Conservation (phyloP, 2,329 filamentous ascomycete species). For the Lomentospora prolificans region DNA sequence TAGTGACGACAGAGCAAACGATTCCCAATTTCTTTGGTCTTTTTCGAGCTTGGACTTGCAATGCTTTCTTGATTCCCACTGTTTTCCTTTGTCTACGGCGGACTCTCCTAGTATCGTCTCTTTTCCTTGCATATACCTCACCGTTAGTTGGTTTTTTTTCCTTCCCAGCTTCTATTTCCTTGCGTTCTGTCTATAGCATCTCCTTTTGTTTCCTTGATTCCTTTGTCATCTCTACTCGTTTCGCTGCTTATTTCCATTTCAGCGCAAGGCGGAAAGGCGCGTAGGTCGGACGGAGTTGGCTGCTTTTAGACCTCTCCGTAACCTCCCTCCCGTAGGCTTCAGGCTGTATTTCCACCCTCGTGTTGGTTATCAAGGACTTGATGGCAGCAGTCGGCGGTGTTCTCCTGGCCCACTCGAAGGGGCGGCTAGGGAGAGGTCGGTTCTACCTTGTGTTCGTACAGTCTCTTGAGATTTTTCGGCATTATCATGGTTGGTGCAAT, state of each 20-base stretch:
- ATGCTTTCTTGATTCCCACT: not conserved
- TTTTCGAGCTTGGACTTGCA: slow-evolving; percentile 18
- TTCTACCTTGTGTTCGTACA: slow-evolving; percentile 6
- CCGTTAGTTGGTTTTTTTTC: slow-evolving; percentile 8
- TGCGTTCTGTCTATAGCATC: not conserved
- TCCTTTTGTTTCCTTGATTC: slow-evolving; percentile 1
- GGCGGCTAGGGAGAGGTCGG: not conserved
- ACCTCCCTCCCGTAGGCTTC: not conserved
- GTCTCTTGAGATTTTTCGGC: slow-evolving; percentile 7
- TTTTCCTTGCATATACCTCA: slow-evolving; percentile 10
- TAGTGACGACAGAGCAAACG: slow-evolving; percentile 35
- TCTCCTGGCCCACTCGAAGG: not conserved
- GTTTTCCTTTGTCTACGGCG: not conserved
- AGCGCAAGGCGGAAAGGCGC: not conserved
- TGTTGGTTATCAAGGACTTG: not conserved
- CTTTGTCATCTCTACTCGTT: not conserved
- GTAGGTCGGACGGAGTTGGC: slow-evolving; percentile 7
- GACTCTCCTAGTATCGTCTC: not conserved
- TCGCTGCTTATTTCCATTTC: not conserved
- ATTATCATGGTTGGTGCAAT: slow-evolving; percentile 4
- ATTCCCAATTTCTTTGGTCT: slow-evolving; percentile 20
- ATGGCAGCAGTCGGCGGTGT: slow-evolving; percentile 4
- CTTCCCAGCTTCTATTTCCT: not conserved
- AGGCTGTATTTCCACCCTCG: not conserved
- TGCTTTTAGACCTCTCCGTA: slow-evolving; percentile 2